phyloP scores from a whole-genome alignment of 176 grass and related monocot genomes.

The Musa acuminata region DNA sequence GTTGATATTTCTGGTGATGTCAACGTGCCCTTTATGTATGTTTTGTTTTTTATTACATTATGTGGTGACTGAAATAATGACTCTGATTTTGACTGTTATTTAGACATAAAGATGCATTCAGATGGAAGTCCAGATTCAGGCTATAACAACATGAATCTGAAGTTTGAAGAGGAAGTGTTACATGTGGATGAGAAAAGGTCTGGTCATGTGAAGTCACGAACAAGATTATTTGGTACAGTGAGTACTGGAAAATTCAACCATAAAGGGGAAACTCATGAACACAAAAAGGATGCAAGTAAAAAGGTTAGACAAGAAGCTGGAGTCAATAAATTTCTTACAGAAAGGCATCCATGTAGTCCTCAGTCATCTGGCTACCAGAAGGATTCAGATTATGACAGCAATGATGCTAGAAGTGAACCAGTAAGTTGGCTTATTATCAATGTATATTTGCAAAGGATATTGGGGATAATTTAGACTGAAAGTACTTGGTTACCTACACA shows the following conservation, averaged over 20 bases:
- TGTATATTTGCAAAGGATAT: no score
- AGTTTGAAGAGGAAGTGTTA: conserved; percentile 32
- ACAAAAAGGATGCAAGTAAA: conserved; percentile 17
- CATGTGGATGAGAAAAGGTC: conserved; percentile 27
- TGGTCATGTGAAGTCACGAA: conserved; percentile 25
- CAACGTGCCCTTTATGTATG: background rate
- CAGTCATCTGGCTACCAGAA: conserved; percentile 47
- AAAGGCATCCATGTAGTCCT: conserved; percentile 40
- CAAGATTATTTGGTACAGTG: conserved; percentile 18
- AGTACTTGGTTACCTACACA: no score
- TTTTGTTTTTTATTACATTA: background rate
- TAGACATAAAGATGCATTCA: conserved; percentile 42
- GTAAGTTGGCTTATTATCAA: conserved; percentile 27
- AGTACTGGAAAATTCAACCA: conserved; percentile 16
- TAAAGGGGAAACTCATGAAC: conserved; percentile 1
- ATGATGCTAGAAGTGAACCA: conserved; percentile 47
- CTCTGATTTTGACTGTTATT: background rate
- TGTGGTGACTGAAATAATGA: background rate
- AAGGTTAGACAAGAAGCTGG: conserved; percentile 16
- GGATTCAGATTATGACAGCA: conserved; percentile 65
- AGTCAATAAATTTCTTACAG: conserved; percentile 20
- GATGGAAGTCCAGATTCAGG: conserved; percentile 42
- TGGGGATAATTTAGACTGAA: background rate
- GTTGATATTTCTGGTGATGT: conserved; percentile 42
- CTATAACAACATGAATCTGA: conserved; percentile 32